These are phyloP conservation scores for Dovyalis caffra DNA, from an alignment of 345 rosid species.

Conservation along the genomic window DNA sequence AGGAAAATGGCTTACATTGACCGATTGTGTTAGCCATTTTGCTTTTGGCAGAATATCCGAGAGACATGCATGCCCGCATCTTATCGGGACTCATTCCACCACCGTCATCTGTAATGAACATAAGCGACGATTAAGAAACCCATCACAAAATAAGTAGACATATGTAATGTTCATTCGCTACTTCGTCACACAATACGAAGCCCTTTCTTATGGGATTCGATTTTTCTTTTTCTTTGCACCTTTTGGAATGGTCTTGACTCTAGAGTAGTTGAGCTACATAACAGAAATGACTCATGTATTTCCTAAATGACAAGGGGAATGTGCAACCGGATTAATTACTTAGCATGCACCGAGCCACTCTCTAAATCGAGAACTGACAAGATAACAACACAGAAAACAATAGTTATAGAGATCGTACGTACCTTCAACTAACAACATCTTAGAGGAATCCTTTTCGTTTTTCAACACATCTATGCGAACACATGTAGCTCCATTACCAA, in stretches of 20 bases:
- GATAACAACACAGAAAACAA: neutral
- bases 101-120: conserved; percentile 57
- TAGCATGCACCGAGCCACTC: too few relatives aligned
- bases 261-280: too few relatives aligned
- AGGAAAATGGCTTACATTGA: conserved; percentile 57
- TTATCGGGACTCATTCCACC: conserved; percentile 72
- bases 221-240: too few relatives aligned
- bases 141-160: neutral
- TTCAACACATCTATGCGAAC: conserved; percentile 48
- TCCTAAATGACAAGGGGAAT: too few relatives aligned
- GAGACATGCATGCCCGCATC: conserved; percentile 78
- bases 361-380: neutral
- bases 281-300: too few relatives aligned
- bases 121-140: neutral
- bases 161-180: too few relatives aligned
- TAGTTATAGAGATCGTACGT: neutral
- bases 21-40: conserved; percentile 69
- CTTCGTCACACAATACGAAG: too few relatives aligned
- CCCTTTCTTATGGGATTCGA: too few relatives aligned
- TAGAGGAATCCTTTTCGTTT: conserved; percentile 36
- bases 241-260: too few relatives aligned
- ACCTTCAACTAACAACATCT: conserved; percentile 54
- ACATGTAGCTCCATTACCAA: conserved; percentile 52
- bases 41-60: conserved; percentile 80
- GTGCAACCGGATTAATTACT: too few relatives aligned